Evolutionary conservation across 2,329 filamentous ascomycete genomes (phyloP), one percentile per base, ranked within the genome.

Genomic region (Talaromyces amestolkiae): DNA sequence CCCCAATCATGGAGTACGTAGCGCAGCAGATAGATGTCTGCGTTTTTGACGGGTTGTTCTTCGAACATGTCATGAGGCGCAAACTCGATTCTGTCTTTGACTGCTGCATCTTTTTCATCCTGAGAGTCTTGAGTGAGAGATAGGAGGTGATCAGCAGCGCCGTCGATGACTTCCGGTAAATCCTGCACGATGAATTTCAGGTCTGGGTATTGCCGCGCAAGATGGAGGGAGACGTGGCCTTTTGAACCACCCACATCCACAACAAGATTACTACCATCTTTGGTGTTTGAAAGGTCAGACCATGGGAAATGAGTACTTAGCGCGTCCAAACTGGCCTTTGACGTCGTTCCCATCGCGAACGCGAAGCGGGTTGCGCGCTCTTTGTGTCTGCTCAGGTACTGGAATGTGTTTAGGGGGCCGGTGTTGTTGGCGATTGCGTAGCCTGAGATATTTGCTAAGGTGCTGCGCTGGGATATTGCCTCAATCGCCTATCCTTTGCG

Each of bases 141-240:
- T 6, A 53, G 7, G 3, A 53, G 49, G 3, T 45, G 19, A 10
- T 59, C 35, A 1, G 41, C 37, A 43, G 59, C 64, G 7, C 64
- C 64, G 19, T 62, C 54, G 33, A 66, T 51, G 8, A 66, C 64
- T n/a, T 79, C 72, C 6, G 76, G 73, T 13, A 84, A 75, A 68
- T 84, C 82, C 67, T 84, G 79, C 1, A 84, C 85, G 22, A 87
- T 74, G 70, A 87, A 87, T 61, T 77, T 79, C 70, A 86, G 79
- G 47, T 82, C 79, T 63, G 78, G 77, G 74, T 82, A 86, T 65
- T 74, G 75, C 66, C 77, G 78, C 2, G 84, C 86, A 59, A 89
- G 75, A 9, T 82, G 84, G n/a, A 84, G 78, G 58, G 80, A 83
- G 22, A 85, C 82, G 58, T 87, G 85, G 0, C 86, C 86, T 66